phyloP scores from a whole-genome alignment of 2,329 filamentous ascomycete species.

The Tolypocladium pustulatum region DNA sequence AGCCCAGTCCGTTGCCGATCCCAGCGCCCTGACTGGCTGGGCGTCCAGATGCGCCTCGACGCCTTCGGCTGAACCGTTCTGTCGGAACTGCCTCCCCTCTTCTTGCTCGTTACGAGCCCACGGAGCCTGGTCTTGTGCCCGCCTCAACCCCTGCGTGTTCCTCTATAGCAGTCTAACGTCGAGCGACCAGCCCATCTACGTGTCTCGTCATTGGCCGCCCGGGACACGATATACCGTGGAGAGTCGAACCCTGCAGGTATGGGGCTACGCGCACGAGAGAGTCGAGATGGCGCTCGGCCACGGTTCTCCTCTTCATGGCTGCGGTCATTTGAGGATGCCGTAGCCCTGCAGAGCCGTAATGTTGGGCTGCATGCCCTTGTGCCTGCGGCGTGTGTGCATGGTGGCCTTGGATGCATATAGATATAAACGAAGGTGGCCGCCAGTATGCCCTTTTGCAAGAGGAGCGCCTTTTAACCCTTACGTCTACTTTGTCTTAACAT shows the following conservation, averaged over 20 bases:
- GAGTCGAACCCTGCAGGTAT: background rate
- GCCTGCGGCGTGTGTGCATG: background rate
- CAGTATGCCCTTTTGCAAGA: background rate
- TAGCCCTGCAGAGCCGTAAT: background rate
- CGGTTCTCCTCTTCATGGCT: background rate
- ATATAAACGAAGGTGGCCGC: background rate
- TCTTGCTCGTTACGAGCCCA: background rate
- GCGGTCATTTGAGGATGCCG: background rate
- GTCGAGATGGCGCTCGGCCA: background rate
- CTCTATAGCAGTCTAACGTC: background rate
- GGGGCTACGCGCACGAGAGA: background rate
- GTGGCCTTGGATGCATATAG: background rate
- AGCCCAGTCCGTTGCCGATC: background rate
- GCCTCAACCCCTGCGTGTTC: background rate
- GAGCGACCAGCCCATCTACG: background rate
- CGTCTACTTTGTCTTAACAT: slow-evolving; percentile 11
- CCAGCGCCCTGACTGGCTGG: background rate
- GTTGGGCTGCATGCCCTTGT: background rate
- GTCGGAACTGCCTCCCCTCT: background rate
- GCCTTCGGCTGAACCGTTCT: background rate
- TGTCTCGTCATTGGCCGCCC: background rate
- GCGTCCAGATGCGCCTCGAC: background rate
- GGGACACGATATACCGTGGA: background rate
- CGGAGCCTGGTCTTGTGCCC: background rate
- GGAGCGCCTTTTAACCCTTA: slow-evolving; percentile 1